A percentile compares a stretch with the other conserved stretches of the same genome.
Evolutionary conservation across 2,329 filamentous ascomycete species (phyloP).

Genomic region (Alternaria conjuncta): DNA sequence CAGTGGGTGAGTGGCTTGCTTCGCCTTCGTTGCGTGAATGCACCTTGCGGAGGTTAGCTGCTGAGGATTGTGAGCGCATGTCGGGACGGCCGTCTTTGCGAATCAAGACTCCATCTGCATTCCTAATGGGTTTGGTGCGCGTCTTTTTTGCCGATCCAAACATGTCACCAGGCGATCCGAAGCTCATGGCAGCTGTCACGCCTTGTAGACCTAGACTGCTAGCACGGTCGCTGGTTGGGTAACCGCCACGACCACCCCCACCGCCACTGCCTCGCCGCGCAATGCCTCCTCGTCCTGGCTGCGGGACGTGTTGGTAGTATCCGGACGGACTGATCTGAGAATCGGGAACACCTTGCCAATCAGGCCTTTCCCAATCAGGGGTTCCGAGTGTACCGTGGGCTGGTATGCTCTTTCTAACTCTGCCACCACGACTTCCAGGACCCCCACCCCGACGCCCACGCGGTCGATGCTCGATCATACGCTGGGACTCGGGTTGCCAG

Average conservation of each 20-base stretch:
- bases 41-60: constrained; percentile 59
- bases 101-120: constrained; percentile 58
- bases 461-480: constrained; percentile 36
- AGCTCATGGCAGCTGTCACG: constrained; percentile 26
- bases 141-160: constrained; percentile 56
- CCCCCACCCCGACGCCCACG: constrained; percentile 48
- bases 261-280: constrained; percentile 46
- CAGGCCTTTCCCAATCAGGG: constrained; percentile 52
- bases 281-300: constrained; percentile 34
- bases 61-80: constrained; percentile 59
- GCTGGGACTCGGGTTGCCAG: constrained; percentile 43
- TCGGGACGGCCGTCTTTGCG: constrained; percentile 60
- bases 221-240: constrained; percentile 33
- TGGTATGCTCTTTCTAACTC: constrained; percentile 48
- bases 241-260: constrained; percentile 26
- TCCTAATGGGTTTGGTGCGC: constrained; percentile 58
- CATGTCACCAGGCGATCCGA: constrained; percentile 37
- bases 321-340: constrained; percentile 48
- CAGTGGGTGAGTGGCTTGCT: constrained; percentile 27
- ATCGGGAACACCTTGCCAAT: constrained; percentile 43
- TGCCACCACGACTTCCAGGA: constrained; percentile 47
- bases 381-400: constrained; percentile 34
- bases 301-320: constrained; percentile 40
- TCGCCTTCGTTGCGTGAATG: constrained; percentile 56
- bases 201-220: constrained; percentile 40